Evolutionary conservation across 345 rosid species (phyloP).

Genomic region (Brassica nigra): DNA sequence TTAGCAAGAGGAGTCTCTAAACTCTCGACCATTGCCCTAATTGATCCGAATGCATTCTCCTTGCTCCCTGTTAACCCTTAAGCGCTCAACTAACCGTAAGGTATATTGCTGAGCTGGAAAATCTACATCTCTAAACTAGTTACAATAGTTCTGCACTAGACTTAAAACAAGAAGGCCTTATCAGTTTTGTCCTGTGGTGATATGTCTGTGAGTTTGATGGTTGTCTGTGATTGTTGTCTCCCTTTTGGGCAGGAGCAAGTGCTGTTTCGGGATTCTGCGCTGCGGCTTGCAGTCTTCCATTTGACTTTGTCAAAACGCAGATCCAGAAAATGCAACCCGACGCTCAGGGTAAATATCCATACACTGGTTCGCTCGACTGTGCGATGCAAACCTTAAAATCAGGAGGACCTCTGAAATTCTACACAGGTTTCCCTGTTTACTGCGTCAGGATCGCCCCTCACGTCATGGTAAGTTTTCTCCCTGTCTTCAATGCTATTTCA

Average conservation of each 20-base stretch:
- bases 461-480: conserved; percentile 69
- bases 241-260: conserved; percentile 74
- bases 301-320: conserved; percentile 93
- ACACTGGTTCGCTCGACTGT: conserved; percentile 90
- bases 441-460: conserved; percentile 97
- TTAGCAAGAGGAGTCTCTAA: background rate
- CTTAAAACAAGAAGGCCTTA: background rate
- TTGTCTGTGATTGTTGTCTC: background rate
- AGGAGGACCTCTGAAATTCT: conserved; percentile 90
- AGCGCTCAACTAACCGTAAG: background rate
- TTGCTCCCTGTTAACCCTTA: background rate
- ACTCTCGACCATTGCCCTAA: background rate
- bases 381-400: conserved; percentile 72
- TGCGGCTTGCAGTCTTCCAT: conserved; percentile 93
- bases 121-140: background rate
- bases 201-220: conserved; percentile 15
- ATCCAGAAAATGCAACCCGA: conserved; percentile 99
- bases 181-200: background rate
- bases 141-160: background rate
- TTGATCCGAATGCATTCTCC: background rate
- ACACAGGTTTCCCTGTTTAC: conserved; percentile 96
- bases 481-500: background rate
- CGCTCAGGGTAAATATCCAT: conserved; percentile 88
- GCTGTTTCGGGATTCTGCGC: conserved; percentile 89
- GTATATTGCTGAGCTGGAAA: background rate